A percentile compares a stretch with the other conserved stretches of the same genome.
phyloP scores from a whole-genome alignment of 1,284 basidiomycete species.

The Psilocybe mexicana region DNA sequence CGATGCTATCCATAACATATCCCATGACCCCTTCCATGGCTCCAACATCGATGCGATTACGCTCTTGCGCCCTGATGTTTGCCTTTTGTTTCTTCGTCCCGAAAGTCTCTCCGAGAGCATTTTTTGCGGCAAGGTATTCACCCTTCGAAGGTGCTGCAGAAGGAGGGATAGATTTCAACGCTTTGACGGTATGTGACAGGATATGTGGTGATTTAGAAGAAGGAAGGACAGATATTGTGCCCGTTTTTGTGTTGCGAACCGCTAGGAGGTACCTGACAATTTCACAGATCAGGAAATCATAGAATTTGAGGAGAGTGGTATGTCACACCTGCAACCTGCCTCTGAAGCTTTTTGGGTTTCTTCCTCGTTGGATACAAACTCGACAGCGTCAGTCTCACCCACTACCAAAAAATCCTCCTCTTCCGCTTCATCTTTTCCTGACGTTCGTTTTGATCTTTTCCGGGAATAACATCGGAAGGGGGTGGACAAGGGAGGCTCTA shows the following conservation, averaged over 20 bases:
- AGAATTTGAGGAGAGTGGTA: conserved; percentile 11
- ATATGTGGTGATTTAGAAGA: conserved; percentile 67
- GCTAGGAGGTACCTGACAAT: conserved; percentile 62
- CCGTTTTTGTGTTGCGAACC: conserved; percentile 71
- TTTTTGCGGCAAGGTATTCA: conserved; percentile 66
- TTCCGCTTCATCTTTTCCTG: conserved; percentile 30
- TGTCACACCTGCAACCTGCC: conserved; percentile 61
- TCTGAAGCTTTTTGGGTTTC: conserved; percentile 51
- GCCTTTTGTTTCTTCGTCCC: conserved; percentile 92
- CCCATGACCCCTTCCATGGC: conserved; percentile 82
- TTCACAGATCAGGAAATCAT: conserved; percentile 8
- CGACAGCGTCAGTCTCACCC: conserved; percentile 45
- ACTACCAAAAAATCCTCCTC: conserved; percentile 44
- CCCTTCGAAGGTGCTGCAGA: conserved; percentile 47
- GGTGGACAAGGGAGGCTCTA: conserved; percentile 60
- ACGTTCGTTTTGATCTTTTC: conserved; percentile 36
- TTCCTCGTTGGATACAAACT: conserved; percentile 72
- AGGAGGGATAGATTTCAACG: conserved; percentile 69
- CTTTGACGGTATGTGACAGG: conserved; percentile 78
- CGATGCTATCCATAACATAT: conserved; percentile 81
- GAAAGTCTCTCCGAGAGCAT: conserved; percentile 85
- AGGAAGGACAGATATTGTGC: conserved; percentile 66
- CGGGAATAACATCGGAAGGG: conserved; percentile 66
- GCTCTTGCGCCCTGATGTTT: conserved; percentile 79
- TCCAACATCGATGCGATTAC: conserved; percentile 84